A percentile compares a stretch with the other conserved stretches of the same genome.
These are phyloP conservation scores for Pezicula radicicola DNA, from an alignment of 2,329 filamentous ascomycete species.

Conservation along the genomic window DNA sequence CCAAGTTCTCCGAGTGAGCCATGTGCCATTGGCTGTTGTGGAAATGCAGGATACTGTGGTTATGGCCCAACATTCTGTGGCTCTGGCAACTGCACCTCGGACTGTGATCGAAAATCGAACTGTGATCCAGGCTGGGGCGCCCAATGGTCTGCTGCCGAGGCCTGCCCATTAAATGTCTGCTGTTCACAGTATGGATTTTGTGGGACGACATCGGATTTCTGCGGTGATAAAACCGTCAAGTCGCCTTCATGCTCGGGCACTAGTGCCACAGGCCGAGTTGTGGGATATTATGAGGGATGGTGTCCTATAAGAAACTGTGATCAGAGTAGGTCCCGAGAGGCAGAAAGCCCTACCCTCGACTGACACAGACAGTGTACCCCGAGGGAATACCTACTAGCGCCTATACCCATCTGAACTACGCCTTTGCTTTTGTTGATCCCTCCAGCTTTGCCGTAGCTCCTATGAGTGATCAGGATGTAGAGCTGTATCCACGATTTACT, in stretches of 20 bases:
- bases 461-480: constrained; percentile 14
- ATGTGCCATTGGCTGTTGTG: neutral
- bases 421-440: constrained; percentile 39
- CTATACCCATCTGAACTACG: constrained; percentile 33
- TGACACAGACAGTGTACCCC: neutral
- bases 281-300: constrained; percentile 36
- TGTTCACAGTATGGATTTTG: constrained; percentile 34
- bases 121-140: constrained; percentile 30
- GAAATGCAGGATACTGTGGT: neutral
- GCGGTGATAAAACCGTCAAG: constrained; percentile 7
- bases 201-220: constrained; percentile 14
- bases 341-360: too few species aligned
- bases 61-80: neutral
- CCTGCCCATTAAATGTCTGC: constrained; percentile 35
- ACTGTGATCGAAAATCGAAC: constrained; percentile 24
- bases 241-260: constrained; percentile 5
- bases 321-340: neutral
- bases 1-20: neutral
- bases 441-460: constrained; percentile 23
- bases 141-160: constrained; percentile 17
- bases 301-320: constrained; percentile 18
- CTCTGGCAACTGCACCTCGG: constrained; percentile 1
- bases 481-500: constrained; percentile 19
- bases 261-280: constrained; percentile 2
- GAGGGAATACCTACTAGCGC: constrained; percentile 13